A percentile compares a stretch with the other conserved stretches of the same genome.
Conservation (phyloP, 2,329 filamentous ascomycete genomes). For the Aspergillus oerlinghausenensis region DNA sequence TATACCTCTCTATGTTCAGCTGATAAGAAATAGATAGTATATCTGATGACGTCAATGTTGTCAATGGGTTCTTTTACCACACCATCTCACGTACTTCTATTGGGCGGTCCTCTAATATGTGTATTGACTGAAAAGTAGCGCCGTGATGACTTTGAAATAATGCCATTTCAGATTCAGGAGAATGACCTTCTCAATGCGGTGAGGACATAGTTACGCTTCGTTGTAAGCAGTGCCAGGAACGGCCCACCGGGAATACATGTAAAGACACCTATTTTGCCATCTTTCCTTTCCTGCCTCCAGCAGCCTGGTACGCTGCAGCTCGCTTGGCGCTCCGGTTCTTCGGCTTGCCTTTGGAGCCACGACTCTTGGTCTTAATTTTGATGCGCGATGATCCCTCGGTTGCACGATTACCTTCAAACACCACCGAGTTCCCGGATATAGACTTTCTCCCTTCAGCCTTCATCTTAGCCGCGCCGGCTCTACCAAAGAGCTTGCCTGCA, state of each 20-base stretch:
- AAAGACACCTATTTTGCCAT: conserved; percentile 6
- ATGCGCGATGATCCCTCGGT: conserved; percentile 27
- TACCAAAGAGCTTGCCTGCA: conserved; percentile 35
- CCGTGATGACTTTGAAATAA: neutral
- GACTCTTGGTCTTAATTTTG: conserved; percentile 36
- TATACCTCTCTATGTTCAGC: neutral
- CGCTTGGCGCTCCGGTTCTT: conserved; percentile 40
- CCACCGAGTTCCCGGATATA: conserved; percentile 31
- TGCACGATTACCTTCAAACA: conserved; percentile 45
- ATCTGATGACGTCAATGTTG: neutral
- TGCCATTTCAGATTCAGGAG: neutral
- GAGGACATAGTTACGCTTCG: neutral
- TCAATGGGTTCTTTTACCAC: neutral
- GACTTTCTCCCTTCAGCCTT: conserved; percentile 23
- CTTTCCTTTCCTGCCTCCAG: conserved; percentile 27
- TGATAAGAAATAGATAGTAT: neutral
- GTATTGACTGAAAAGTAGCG: neutral
- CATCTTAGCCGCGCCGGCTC: conserved; percentile 35
- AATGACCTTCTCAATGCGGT: neutral
- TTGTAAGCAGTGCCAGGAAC: neutral
- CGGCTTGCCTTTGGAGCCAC: conserved; percentile 37
- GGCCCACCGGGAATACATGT: neutral
- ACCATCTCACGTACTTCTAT: neutral
- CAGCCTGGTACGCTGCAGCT: conserved; percentile 40
- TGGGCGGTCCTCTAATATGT: neutral